Evolutionary conservation across 805 yeast genomes (phyloP), one percentile per base, ranked within the genome.

Genomic region (Cyberlindnera nakhonratchasimensis): DNA sequence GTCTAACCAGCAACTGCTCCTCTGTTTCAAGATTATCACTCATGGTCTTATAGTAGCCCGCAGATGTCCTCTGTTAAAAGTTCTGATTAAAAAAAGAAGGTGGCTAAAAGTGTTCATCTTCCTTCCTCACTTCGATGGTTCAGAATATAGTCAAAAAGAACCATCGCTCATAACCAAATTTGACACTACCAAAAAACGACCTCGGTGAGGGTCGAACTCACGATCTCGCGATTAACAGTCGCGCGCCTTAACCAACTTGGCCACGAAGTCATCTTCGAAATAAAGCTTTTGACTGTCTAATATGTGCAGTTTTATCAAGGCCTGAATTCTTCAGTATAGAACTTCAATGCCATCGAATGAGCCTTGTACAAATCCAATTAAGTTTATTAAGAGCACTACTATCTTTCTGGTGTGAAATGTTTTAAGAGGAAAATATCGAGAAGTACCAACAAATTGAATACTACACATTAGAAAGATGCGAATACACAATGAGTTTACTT

Each of bases 1-100:
- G 96, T 47, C 84, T 72, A 0, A 77, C 69, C 5, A 76, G 47
- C 3, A 82, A 42, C 32, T 72, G 75, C 19, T 79, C 85, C 55
- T 65, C 66, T 3, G 69, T n/a, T 19, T 57, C 37, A 12, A 26
- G 10, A 8, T 7, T 12, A 6, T 26, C 29, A 12, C 29, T 26
- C 29, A 26, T 26, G 10, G n/a, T n/a, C n/a, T n/a, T n/a, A n/a
- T n/a, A n/a, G n/a, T n/a, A n/a, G n/a, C n/a, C n/a, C n/a, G n/a
- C n/a, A n/a, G n/a, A n/a, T 8, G n/a, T 26, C n/a, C 6, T 12
- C 9, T 26, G 29, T 13, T 12, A 23, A 23, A 11, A 23, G 11
- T n/a, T n/a, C n/a, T n/a, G n/a, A n/a, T n/a, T n/a, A n/a, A n/a
- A n/a, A n/a, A n/a, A n/a, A n/a, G n/a, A n/a, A n/a, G n/a, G n/a